A percentile compares a stretch with the other conserved stretches of the same genome.
Conservation (phyloP, 495 filamentous ascomycete genomes). For the Xylaria longipes region DNA sequence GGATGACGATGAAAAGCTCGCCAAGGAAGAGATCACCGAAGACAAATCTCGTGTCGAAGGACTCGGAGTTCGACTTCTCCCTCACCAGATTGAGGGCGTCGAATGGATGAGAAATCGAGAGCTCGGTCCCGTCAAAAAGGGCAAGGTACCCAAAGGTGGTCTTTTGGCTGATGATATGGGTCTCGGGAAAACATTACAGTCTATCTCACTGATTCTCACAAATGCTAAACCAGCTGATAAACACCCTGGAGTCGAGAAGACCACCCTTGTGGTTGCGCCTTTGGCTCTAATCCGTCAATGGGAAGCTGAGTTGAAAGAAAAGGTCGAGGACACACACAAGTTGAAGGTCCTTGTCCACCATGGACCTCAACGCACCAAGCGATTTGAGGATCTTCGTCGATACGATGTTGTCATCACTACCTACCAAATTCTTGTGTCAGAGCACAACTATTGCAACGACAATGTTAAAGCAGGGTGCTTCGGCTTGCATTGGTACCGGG, state of each 20-base stretch:
- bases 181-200: constrained; percentile 83
- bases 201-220: constrained; percentile 79
- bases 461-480: constrained; percentile 80
- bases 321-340: constrained; percentile 68
- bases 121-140: constrained; percentile 75
- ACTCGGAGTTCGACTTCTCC: constrained; percentile 82
- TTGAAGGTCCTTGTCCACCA: constrained; percentile 89
- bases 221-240: constrained; percentile 75
- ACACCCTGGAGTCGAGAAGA: constrained; percentile 69
- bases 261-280: constrained; percentile 92
- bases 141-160: constrained; percentile 82
- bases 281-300: constrained; percentile 96
- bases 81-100: constrained; percentile 91
- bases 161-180: constrained; percentile 90
- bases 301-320: constrained; percentile 88
- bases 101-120: constrained; percentile 94
- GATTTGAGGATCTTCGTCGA: constrained; percentile 70
- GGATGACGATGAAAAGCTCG: constrained; percentile 69
- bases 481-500: constrained; percentile 89
- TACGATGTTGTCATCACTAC: constrained; percentile 98
- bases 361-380: constrained; percentile 81
- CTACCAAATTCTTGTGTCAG: constrained; percentile 91
- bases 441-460: constrained; percentile 69
- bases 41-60: constrained; percentile 62
- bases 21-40: constrained; percentile 60